Evolutionary conservation across 352 stramenopile species (phyloP), one percentile per base, ranked within the genome.

Genomic region (Phytophthora gonapodyides): DNA sequence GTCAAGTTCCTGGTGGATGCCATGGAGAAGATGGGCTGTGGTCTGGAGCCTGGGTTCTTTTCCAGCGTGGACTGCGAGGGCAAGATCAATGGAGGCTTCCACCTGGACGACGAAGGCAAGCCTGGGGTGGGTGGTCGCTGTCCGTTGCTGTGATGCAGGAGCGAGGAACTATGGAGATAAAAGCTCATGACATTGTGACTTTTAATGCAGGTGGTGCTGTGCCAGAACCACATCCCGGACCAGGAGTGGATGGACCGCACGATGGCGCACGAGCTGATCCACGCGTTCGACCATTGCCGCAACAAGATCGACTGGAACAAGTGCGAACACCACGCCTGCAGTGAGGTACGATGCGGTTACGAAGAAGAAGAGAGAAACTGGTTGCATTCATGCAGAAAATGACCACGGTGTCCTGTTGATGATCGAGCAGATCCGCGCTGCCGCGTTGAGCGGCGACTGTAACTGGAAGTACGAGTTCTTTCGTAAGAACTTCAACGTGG

Each of bases 211-310:
- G 75, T 96, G 38, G 76, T 97, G 57, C 72, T 97, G 56, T 97
- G 89, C 57, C 87, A 96, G 67, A 96, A 97, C 64, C 90, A 96
- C 68, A 96, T 97, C 59, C 66, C 74, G n/a, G 87, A 96, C 65
- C 87, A 96, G 50, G 79, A 94, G 64, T 91, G 83, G 86, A 94
- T 98, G 78, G 89, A 98, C 62, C 85, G 89, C 46, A 98, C 93
- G 16, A 76, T 98, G 50, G 77, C 88, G 17, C 93, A 98, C 59
- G 93, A 98, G 71, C 76, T 98, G 54, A 93, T 98, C 58, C 93
- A 98, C 68, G 93, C 93, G 7, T 98, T 91, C 60, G 93, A 98
- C 67, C 86, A 97, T 71, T 98, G 91, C 73, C 88, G 93, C 51
- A 86, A 88, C 60, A 96, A 98, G 63, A 82, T 98, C 46, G 84